These are phyloP conservation scores for Flaveria trinervia DNA, from an alignment of 129 eudicot genomes.

Conservation along the genomic window DNA sequence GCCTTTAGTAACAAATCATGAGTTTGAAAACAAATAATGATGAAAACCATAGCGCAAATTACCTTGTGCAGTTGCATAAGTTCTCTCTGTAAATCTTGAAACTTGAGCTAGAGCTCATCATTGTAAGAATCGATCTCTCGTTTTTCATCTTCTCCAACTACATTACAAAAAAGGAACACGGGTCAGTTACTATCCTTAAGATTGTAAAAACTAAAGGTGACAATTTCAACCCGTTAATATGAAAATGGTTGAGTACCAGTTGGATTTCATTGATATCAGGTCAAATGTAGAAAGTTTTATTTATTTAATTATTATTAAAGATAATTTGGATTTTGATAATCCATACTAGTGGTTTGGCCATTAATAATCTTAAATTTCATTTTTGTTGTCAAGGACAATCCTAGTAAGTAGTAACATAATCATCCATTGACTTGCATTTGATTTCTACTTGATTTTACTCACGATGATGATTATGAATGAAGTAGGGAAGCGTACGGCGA, in stretches of 20 bases:
- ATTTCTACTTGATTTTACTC: no score
- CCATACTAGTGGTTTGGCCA: no score
- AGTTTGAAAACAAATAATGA: not conserved
- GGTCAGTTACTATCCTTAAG: not conserved
- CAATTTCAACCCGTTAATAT: not conserved
- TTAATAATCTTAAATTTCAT: no score
- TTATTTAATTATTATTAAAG: no score
- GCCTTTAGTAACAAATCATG: conserved; percentile 42
- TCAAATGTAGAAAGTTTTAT: not conserved
- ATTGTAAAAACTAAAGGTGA: not conserved
- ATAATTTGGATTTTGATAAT: no score
- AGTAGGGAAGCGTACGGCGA: no score
- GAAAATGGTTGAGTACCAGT: not conserved
- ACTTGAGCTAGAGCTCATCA: conserved; percentile 40
- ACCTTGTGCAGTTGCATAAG: conserved; percentile 71
- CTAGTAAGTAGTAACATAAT: no score
- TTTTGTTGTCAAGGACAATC: no score
- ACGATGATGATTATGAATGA: no score
- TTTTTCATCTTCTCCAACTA: conserved; percentile 76
- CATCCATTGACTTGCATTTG: no score
- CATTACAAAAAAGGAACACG: conserved; percentile 2
- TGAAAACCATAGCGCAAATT: conserved; percentile 10
- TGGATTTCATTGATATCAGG: not conserved
- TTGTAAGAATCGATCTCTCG: conserved; percentile 45
- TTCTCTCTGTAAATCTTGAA: conserved; percentile 53